These are phyloP conservation scores for Nicotiana tabacum DNA, from an alignment of 257 asterid species.

Conservation along the genomic window DNA sequence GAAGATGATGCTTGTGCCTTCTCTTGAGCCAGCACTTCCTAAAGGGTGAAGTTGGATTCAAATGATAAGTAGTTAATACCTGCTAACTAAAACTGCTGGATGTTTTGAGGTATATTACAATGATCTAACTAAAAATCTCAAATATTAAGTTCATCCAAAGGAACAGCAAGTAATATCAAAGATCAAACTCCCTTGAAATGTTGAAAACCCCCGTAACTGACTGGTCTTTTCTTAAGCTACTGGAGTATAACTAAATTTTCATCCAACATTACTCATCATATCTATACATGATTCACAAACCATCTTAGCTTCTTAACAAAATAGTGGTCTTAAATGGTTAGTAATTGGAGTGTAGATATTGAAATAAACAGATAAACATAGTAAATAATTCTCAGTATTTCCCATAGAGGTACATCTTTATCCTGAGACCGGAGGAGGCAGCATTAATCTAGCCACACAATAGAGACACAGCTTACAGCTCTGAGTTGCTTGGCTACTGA, in stretches of 20 bases:
- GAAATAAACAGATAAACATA: slow-evolving; percentile 1
- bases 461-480: background rate
- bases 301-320: background rate
- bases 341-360: background rate
- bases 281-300: background rate
- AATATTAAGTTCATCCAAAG: background rate
- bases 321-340: background rate
- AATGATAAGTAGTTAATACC: background rate
- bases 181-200: background rate
- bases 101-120: background rate
- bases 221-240: background rate
- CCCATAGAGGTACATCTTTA: background rate
- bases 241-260: background rate
- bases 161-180: background rate
- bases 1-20: slow-evolving; percentile 53
- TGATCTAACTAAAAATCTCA: background rate
- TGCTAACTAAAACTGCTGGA: background rate
- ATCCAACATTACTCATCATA: background rate
- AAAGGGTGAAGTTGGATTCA: slow-evolving; percentile 5
- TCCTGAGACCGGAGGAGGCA: background rate
- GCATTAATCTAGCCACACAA: background rate
- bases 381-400: background rate
- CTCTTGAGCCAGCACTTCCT: slow-evolving; percentile 73
- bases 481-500: too few relatives aligned
- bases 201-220: background rate